A percentile compares a stretch with the other conserved stretches of the same genome.
These are phyloP conservation scores for Arthrobotrys pseudoclavata DNA, from an alignment of 2,329 filamentous ascomycete genomes.

Conservation along the genomic window DNA sequence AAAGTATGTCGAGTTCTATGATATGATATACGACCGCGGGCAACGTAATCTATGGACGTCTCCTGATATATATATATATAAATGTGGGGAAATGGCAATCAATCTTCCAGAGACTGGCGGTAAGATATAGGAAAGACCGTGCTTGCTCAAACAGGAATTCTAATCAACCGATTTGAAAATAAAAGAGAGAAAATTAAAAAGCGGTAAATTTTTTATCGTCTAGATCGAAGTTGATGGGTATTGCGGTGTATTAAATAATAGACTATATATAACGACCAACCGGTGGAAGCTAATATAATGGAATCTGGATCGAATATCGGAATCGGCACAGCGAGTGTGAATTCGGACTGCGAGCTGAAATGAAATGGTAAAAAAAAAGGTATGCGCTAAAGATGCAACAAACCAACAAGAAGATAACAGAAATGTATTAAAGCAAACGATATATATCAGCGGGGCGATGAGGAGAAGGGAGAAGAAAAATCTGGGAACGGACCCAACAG, in stretches of 20 bases:
- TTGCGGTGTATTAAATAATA: background rate
- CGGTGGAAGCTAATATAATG: conserved; percentile 13
- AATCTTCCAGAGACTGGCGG: conserved; percentile 51
- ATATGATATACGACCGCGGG: conserved; percentile 38
- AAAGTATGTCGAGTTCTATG: background rate
- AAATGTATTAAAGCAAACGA: conserved; percentile 24
- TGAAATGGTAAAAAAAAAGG: conserved; percentile 10
- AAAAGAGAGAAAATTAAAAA: conserved; percentile 10
- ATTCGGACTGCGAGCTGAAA: background rate
- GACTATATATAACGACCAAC: conserved; percentile 14
- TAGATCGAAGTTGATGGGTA: background rate
- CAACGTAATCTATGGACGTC: conserved; percentile 32
- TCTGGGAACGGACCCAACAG: conserved; percentile 33
- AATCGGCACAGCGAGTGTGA: conserved; percentile 6
- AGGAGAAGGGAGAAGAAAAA: conserved; percentile 16
- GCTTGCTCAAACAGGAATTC: conserved; percentile 30
- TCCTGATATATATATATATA: conserved; percentile 16
- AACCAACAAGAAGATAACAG: conserved; percentile 40
- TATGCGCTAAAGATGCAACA: conserved; percentile 45
- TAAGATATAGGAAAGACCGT: conserved; percentile 9
- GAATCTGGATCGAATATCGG: background rate
- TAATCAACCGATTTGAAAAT: conserved; percentile 34
- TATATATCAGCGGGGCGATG: conserved; percentile 43
- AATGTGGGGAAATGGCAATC: background rate
- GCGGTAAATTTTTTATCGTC: conserved; percentile 11